Evolutionary conservation across 2,329 filamentous ascomycete genomes (phyloP), one percentile per base, ranked within the genome.

Genomic region (Colletotrichum echinochloae): DNA sequence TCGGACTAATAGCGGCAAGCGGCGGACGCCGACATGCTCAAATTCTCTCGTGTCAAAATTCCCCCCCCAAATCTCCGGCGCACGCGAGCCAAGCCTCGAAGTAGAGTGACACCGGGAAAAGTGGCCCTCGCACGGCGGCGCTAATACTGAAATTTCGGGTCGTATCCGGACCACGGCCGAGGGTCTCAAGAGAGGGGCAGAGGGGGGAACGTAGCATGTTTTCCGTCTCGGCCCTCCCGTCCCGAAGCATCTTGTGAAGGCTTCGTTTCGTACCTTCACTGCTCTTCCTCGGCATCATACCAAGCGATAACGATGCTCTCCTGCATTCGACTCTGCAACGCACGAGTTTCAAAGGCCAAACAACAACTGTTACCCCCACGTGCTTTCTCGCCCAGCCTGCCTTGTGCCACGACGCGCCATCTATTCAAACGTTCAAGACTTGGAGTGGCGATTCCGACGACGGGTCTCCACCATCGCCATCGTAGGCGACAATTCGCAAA

Each of bases 131-230:
- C 23, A 26, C 39, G 52, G 65, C 48, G 0, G n/a, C 37, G 14
- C 18, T 49, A 63, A 39, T 23, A 30, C 57, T 30, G 57, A n/a
- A 30, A 23, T 11, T 1, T 62, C 41, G 51, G 60, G 12, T 30
- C 59, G 8, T 35, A 12, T 37, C 44, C 41, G 26, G 51, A 46
- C 33, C 33, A 16, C 18, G 23, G 59, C 37, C 9, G 60, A 51
- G 46, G 18, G 12, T 9, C 18, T n/a, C 11, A 14, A 11, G 49
- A 44, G n/a, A 44, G 20, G 41, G 41, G 7, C 4, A 16, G 37
- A 16, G 37, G 2, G 37, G 57, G 33, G 28, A 16, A 18, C 39
- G 44, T 67, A 26, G 65, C 59, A 57, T 57, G 51, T 64, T 44
- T 30, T 28, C 37, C n/a, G 12, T 1, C 37, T 41, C 56, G 60